phyloP scores from a whole-genome alignment of 1,284 basidiomycete species.

The Melampsora americana region DNA sequence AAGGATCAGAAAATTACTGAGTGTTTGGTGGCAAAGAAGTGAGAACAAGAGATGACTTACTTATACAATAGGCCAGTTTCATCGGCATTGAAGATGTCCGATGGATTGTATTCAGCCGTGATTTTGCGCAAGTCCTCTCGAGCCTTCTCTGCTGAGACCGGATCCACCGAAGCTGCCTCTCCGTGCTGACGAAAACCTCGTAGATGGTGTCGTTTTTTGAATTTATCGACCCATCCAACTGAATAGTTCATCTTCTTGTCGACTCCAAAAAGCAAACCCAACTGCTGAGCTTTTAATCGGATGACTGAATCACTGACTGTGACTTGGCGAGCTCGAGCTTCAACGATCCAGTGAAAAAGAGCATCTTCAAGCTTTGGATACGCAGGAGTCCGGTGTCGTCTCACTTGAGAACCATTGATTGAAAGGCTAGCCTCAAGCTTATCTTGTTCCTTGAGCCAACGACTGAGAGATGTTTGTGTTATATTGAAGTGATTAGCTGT shows the following conservation, averaged over 20 bases:
- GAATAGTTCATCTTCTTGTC: constrained; percentile 50
- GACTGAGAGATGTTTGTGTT: neutral
- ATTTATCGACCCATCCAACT: neutral
- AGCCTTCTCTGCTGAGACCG: too few relatives aligned
- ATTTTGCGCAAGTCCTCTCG: neutral
- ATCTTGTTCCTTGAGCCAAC: neutral
- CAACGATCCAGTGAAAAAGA: constrained; percentile 52
- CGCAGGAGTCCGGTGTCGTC: neutral
- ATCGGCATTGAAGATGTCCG: neutral
- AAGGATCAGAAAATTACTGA: too few relatives aligned
- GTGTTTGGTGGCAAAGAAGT: too few relatives aligned
- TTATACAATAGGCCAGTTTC: neutral
- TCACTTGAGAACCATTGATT: neutral
- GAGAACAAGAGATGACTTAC: neutral
- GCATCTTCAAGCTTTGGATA: constrained; percentile 53
- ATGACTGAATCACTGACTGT: constrained; percentile 53
- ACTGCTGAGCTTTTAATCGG: constrained; percentile 36
- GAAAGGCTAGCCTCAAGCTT: neutral
- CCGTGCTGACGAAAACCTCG: too few relatives aligned
- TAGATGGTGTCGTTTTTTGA: neutral
- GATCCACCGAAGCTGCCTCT: too few relatives aligned
- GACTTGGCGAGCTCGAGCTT: constrained; percentile 51
- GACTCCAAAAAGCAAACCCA: constrained; percentile 48
- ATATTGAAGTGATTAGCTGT: neutral
- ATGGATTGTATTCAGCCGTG: neutral